Conservation (phyloP, 768 basidiomycete genomes). For the Strobilomyces confusus region DNA sequence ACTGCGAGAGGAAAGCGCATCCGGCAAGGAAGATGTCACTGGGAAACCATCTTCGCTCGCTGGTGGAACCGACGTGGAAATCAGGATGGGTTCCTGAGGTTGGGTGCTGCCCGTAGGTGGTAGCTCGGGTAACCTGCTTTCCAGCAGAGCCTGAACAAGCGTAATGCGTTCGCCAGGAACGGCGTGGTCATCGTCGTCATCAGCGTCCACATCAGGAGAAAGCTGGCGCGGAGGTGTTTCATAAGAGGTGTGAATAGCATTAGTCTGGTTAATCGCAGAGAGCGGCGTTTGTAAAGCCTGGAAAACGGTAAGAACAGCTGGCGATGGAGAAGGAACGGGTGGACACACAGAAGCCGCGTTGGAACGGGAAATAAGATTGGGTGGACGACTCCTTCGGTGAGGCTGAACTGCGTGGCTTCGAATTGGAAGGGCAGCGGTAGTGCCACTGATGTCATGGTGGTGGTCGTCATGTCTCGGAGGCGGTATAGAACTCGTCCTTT, state of each 20-base stretch:
- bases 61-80: conserved; percentile 42
- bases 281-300: conserved; percentile 56
- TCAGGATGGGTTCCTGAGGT: conserved; percentile 65
- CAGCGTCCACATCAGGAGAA: conserved; percentile 39
- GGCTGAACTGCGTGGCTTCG: conserved; percentile 28
- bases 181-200: conserved; percentile 54
- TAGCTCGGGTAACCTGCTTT: conserved; percentile 72
- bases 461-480: conserved; percentile 28
- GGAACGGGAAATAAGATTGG: conserved; percentile 49
- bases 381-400: conserved; percentile 54
- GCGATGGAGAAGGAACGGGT: conserved; percentile 55
- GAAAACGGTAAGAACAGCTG: conserved; percentile 60
- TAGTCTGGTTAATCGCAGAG: conserved; percentile 22
- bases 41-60: conserved; percentile 41
- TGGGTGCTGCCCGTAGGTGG: conserved; percentile 66
- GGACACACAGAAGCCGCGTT: conserved; percentile 33
- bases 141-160: conserved; percentile 67
- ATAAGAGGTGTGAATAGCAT: conserved; percentile 14
- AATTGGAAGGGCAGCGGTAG: conserved; percentile 25
- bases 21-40: conserved; percentile 46
- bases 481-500: conserved; percentile 63
- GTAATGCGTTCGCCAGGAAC: conserved; percentile 58
- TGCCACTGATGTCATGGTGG: conserved; percentile 14
- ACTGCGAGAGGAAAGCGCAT: conserved; percentile 34
- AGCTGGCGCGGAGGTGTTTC: conserved; percentile 34